Conservation (phyloP, 805 yeast species). For the Wickerhamiella vanderwaltii region DNA sequence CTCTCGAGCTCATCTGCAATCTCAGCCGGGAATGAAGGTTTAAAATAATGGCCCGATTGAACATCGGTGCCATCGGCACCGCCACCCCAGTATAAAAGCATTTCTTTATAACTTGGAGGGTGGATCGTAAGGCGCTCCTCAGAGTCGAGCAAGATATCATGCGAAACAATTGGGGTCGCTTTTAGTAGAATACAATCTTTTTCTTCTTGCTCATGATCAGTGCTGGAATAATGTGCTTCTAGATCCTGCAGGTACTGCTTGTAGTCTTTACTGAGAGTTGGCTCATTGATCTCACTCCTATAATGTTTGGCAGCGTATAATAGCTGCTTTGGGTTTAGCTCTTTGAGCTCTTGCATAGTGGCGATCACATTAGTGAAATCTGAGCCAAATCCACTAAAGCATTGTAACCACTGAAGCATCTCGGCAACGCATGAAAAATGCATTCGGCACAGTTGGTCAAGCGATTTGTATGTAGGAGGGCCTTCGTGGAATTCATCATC, state of each 20-base stretch:
- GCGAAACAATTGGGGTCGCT: slow-evolving; percentile 14
- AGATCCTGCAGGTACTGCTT: slow-evolving; percentile 33
- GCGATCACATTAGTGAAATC: slow-evolving; percentile 32
- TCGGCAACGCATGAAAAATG: slow-evolving; percentile 67
- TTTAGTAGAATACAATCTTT: slow-evolving; percentile 10
- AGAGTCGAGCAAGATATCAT: slow-evolving; percentile 27
- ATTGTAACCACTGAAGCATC: slow-evolving; percentile 81
- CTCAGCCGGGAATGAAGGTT: slow-evolving; percentile 18
- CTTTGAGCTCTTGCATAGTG: slow-evolving; percentile 43
- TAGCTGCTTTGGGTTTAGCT: slow-evolving; percentile 58
- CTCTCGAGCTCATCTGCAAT: slow-evolving; percentile 16
- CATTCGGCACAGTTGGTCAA: slow-evolving; percentile 50
- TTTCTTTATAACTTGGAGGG: slow-evolving; percentile 62
- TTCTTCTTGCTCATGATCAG: slow-evolving; percentile 16
- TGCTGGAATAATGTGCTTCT: slow-evolving; percentile 23
- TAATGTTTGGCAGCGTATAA: slow-evolving; percentile 61
- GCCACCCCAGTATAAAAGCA: slow-evolving; percentile 64
- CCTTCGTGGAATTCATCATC: slow-evolving; percentile 18
- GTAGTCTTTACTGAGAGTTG: slow-evolving; percentile 44
- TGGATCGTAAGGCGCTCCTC: slow-evolving; percentile 36
- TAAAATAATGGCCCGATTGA: slow-evolving; percentile 16
- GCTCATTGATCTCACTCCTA: slow-evolving; percentile 74
- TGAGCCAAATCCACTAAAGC: slow-evolving; percentile 57
- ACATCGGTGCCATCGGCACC: slow-evolving; percentile 51
- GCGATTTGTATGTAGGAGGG: slow-evolving; percentile 37